Evolutionary conservation across 352 stramenopile species (phyloP).

Genomic region (Phytophthora litchii): DNA sequence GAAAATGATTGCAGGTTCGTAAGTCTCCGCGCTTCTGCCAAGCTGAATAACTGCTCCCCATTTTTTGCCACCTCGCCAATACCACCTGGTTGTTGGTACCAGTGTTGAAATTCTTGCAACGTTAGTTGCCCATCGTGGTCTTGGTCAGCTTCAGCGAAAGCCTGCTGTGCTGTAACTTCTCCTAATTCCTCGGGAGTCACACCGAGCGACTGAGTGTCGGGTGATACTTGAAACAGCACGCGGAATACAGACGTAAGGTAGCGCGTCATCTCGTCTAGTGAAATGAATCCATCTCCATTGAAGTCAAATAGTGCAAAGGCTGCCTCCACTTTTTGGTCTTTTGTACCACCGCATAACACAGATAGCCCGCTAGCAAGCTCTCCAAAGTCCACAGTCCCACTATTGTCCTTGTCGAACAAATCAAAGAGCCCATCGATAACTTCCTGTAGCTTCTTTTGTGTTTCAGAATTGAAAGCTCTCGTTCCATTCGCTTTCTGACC

Average conservation of each 20-base stretch:
- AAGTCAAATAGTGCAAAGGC: constrained; percentile 90
- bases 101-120: constrained; percentile 87
- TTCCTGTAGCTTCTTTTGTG: constrained; percentile 54
- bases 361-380: constrained; percentile 85
- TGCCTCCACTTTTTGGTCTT: constrained; percentile 86
- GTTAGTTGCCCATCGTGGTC: constrained; percentile 80
- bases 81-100: constrained; percentile 78
- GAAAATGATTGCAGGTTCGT: constrained; percentile 81
- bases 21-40: constrained; percentile 69
- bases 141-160: constrained; percentile 71
- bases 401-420: constrained; percentile 80
- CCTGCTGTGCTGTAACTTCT: constrained; percentile 78
- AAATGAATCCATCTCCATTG: constrained; percentile 90
- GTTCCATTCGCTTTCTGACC: constrained; percentile 33
- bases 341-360: constrained; percentile 83
- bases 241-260: constrained; percentile 90
- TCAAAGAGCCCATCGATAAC: constrained; percentile 79
- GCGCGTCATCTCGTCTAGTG: constrained; percentile 83
- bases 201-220: constrained; percentile 58
- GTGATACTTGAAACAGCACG: constrained; percentile 84
- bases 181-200: constrained; percentile 82
- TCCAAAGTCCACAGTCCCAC: constrained; percentile 80
- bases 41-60: constrained; percentile 78
- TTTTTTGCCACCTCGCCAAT: constrained; percentile 82
- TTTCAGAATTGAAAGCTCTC: constrained; percentile 21